Conservation (phyloP, 257 asterid species). For the Leptodermis oblonga region DNA sequence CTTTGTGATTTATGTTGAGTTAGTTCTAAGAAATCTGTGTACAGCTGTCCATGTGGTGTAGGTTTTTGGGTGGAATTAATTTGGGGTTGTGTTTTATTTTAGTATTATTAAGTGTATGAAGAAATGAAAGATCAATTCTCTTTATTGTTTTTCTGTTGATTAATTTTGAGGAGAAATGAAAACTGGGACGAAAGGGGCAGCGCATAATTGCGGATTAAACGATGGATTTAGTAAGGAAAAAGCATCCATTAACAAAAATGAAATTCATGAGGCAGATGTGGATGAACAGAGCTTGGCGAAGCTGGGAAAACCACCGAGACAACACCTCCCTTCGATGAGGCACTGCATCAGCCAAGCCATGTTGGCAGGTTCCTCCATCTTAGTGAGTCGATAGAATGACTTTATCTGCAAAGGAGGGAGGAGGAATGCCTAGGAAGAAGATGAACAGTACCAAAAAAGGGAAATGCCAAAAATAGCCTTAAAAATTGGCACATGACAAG, state of each 20-base stretch:
- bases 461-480: too few species aligned
- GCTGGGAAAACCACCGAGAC: slow-evolving; percentile 62
- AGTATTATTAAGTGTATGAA: too few species aligned
- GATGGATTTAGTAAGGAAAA: too few species aligned
- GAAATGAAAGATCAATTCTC: too few species aligned
- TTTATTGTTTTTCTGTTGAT: slow-evolving; percentile 22
- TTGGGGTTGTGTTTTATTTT: too few species aligned
- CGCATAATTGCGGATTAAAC: slow-evolving; percentile 35
- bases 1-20: too few species aligned
- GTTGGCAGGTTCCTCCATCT: slow-evolving; percentile 43
- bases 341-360: slow-evolving; percentile 78
- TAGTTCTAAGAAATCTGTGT: too few species aligned
- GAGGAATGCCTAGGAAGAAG: too few species aligned
- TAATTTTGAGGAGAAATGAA: slow-evolving; percentile 33
- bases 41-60: slow-evolving; percentile 31
- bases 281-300: slow-evolving; percentile 42
- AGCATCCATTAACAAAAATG: slow-evolving; percentile 28
- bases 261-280: slow-evolving; percentile 33
- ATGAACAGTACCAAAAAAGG: too few species aligned
- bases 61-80: slow-evolving; percentile 6
- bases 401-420: too few species aligned
- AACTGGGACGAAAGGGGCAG: slow-evolving; percentile 40
- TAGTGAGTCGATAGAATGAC: slow-evolving; percentile 54
- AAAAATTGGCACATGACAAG: too few species aligned
- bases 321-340: slow-evolving; percentile 53